Conservation (phyloP, 2,329 filamentous ascomycete genomes). For the Acrocalymma vagum region DNA sequence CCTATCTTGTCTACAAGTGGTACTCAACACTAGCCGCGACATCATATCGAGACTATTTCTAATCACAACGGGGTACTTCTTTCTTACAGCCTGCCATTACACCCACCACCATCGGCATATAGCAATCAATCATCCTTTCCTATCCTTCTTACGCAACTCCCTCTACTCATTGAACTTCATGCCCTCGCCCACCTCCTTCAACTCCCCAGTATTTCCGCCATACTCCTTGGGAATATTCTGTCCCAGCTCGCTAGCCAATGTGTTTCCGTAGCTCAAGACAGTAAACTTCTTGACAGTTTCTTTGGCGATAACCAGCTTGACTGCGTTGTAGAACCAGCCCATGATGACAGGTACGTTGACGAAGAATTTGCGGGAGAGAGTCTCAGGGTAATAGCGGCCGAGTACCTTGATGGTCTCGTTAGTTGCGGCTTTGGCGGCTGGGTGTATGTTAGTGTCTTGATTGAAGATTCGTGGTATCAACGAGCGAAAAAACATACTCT, state of each 20-base stretch:
- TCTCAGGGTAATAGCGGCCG: conserved; percentile 85
- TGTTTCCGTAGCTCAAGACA: conserved; percentile 66
- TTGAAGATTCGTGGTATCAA: background rate
- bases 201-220: conserved; percentile 73
- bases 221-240: conserved; percentile 77
- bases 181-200: conserved; percentile 55
- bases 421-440: conserved; percentile 77
- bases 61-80: background rate
- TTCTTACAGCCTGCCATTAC: conserved; percentile 4
- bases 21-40: no score
- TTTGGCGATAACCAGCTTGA: conserved; percentile 56
- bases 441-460: conserved; percentile 34
- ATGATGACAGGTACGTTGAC: conserved; percentile 92
- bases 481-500: conserved; percentile 5
- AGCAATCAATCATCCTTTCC: background rate
- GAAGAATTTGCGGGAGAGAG: conserved; percentile 91
- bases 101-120: background rate
- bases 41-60: conserved; percentile 4
- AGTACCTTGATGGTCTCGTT: conserved; percentile 85
- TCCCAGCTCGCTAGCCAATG: conserved; percentile 72
- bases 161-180: conserved; percentile 42
- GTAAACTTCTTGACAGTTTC: conserved; percentile 60
- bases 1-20: background rate
- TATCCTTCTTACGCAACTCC: background rate
- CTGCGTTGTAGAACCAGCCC: conserved; percentile 72